Evolutionary conservation across 352 stramenopile species (phyloP).

Genomic region (Phytophthora cryptogea): DNA sequence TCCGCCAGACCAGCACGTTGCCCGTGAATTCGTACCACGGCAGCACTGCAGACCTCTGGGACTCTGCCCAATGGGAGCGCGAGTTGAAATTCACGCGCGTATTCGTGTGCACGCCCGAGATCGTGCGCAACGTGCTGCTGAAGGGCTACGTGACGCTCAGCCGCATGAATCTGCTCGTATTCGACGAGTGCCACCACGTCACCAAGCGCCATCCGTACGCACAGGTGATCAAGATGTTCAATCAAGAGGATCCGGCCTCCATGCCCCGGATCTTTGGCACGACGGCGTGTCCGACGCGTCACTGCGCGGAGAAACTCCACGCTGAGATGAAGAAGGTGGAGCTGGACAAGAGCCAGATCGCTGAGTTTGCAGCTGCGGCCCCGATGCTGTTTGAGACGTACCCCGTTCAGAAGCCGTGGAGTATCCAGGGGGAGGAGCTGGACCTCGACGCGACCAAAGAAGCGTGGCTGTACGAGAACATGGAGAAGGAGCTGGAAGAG

Average conservation of each 20-base stretch:
- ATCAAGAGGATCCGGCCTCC: constrained; percentile 24
- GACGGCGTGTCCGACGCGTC: constrained; percentile 73
- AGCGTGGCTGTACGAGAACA: constrained; percentile 37
- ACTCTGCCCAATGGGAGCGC: constrained; percentile 56
- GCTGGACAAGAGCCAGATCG: constrained; percentile 54
- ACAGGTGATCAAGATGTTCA: constrained; percentile 87
- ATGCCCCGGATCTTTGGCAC: constrained; percentile 88
- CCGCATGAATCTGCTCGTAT: constrained; percentile 85
- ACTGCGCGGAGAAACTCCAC: constrained; percentile 76
- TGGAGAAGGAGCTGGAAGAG: constrained; percentile 54
- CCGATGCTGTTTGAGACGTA: constrained; percentile 73
- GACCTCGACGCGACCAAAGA: constrained; percentile 6
- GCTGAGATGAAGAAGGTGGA: constrained; percentile 74
- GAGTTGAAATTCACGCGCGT: constrained; percentile 67
- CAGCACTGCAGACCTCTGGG: constrained; percentile 58
- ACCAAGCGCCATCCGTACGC: constrained; percentile 90
- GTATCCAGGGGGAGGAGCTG: constrained; percentile 14
- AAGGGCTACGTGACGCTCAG: constrained; percentile 83
- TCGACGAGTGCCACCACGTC: constrained; percentile 92
- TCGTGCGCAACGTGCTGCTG: constrained; percentile 82
- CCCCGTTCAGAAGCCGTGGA: constrained; percentile 36
- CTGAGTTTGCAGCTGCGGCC: constrained; percentile 67
- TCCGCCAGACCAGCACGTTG: constrained; percentile 64
- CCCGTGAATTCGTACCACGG: constrained; percentile 62
- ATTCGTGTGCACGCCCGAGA: constrained; percentile 88